Percentiles rank a stretch among this genome's conserved stretches.
Conservation (phyloP, 2,329 filamentous ascomycete species). For the Hypomyces rosellus region DNA sequence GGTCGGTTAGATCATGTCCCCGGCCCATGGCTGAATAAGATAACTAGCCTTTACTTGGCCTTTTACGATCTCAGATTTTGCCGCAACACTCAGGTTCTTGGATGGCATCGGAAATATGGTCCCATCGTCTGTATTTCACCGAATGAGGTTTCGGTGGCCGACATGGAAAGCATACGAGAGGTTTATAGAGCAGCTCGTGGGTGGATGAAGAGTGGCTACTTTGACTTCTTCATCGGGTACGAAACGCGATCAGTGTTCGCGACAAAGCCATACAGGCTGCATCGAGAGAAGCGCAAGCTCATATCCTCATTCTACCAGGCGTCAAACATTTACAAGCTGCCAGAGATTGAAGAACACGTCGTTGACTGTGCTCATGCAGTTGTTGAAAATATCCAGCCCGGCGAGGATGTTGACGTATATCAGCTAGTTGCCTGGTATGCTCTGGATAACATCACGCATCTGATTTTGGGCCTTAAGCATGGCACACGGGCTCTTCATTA, state of each 20-base stretch:
- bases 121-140: slow-evolving; percentile 9
- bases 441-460: slow-evolving; percentile 8
- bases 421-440: slow-evolving; percentile 7
- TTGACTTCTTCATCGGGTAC: slow-evolving; percentile 10
- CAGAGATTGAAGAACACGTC: slow-evolving; percentile 6
- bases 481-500: slow-evolving; percentile 1
- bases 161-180: background rate
- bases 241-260: slow-evolving; percentile 8
- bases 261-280: slow-evolving; percentile 8
- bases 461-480: slow-evolving; percentile 3
- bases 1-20: slow-evolving; percentile 1
- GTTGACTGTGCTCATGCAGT: slow-evolving; percentile 1
- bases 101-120: slow-evolving; percentile 9
- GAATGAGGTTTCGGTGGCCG: slow-evolving; percentile 9
- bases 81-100: slow-evolving; percentile 4
- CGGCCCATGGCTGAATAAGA: slow-evolving; percentile 1
- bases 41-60: background rate
- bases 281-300: slow-evolving; percentile 5
- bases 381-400: background rate
- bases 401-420: slow-evolving; percentile 3
- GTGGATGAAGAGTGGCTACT: slow-evolving; percentile 11
- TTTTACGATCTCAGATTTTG: slow-evolving; percentile 2
- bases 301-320: slow-evolving; percentile 11
- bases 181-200: slow-evolving; percentile 1
- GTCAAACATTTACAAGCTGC: slow-evolving; percentile 8